Percentiles rank a stretch among this genome's conserved stretches.
Conservation (phyloP, 2,329 filamentous ascomycete genomes). For the Aspergillus japonicus region DNA sequence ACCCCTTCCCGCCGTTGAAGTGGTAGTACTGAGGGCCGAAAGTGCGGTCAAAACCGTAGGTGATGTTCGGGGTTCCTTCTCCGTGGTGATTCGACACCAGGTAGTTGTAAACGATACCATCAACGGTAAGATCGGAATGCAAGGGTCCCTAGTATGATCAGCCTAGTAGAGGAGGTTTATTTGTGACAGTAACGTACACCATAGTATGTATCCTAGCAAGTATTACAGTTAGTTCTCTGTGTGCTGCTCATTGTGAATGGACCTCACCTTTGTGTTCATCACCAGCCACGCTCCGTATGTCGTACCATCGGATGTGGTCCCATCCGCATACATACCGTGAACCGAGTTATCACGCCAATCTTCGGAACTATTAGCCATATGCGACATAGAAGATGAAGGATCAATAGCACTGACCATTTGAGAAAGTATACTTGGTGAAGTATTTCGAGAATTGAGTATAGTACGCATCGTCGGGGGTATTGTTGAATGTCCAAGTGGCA, state of each 20-base stretch:
- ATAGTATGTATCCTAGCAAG: conserved; percentile 29
- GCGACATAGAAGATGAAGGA: not conserved
- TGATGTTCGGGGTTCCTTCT: conserved; percentile 63
- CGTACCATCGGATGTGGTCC: conserved; percentile 49
- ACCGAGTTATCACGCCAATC: conserved; percentile 57
- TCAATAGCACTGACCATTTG: conserved; percentile 38
- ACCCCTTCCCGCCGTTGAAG: conserved; percentile 58
- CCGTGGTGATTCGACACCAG: conserved; percentile 64
- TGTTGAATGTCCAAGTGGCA: conserved; percentile 62
- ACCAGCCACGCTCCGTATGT: conserved; percentile 63
- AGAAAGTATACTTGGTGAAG: conserved; percentile 67
- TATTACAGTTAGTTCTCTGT: not conserved
- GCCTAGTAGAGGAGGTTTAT: not conserved
- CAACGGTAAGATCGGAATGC: conserved; percentile 63
- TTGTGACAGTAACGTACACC: conserved; percentile 17
- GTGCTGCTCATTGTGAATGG: not conserved
- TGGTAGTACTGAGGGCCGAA: conserved; percentile 65
- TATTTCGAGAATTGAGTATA: conserved; percentile 58
- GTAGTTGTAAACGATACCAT: conserved; percentile 67
- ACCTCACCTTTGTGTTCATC: conserved; percentile 62
- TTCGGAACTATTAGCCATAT: not conserved
- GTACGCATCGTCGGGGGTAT: conserved; percentile 56
- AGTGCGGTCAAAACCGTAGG: conserved; percentile 62
- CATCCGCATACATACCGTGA: conserved; percentile 57
- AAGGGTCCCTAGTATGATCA: conserved; percentile 48